phyloP scores from a whole-genome alignment of 139 green algal species.

The Trebouxia sp. region DNA sequence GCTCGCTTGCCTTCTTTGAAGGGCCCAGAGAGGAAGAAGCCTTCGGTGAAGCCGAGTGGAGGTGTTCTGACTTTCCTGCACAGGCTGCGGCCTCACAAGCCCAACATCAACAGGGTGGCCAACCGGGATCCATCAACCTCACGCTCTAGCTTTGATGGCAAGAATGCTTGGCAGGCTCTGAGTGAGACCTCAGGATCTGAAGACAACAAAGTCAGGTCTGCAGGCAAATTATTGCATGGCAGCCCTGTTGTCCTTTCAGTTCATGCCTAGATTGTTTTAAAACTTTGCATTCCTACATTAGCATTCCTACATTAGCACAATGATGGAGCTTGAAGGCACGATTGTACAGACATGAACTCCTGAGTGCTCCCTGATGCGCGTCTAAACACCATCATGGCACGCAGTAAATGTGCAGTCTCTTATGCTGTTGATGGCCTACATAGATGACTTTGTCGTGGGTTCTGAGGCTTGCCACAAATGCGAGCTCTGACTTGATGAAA shows the following conservation, averaged over 20 bases:
- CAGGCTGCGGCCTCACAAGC: not conserved
- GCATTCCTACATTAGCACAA: no score
- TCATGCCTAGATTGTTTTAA: not conserved
- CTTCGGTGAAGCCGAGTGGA: not conserved
- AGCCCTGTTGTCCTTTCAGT: not conserved
- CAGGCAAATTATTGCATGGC: not conserved
- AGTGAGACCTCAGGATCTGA: constrained; percentile 15
- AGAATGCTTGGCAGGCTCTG: constrained; percentile 10
- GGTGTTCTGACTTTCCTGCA: not conserved
- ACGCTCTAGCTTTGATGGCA: not conserved
- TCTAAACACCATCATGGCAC: no score
- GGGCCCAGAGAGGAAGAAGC: not conserved
- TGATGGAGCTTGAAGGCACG: no score
- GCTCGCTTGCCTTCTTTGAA: constrained; percentile 4
- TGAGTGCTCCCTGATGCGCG: no score
- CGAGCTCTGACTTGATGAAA: no score
- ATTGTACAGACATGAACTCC: no score
- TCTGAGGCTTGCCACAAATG: no score
- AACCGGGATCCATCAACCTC: not conserved
- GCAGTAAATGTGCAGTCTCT: no score
- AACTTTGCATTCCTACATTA: no score
- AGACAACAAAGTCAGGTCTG: constrained; percentile 15
- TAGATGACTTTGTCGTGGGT: no score
- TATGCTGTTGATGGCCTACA: no score
- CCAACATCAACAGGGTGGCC: not conserved